Conservation (phyloP, 768 basidiomycete species). For the Pisolithus microcarpus region DNA sequence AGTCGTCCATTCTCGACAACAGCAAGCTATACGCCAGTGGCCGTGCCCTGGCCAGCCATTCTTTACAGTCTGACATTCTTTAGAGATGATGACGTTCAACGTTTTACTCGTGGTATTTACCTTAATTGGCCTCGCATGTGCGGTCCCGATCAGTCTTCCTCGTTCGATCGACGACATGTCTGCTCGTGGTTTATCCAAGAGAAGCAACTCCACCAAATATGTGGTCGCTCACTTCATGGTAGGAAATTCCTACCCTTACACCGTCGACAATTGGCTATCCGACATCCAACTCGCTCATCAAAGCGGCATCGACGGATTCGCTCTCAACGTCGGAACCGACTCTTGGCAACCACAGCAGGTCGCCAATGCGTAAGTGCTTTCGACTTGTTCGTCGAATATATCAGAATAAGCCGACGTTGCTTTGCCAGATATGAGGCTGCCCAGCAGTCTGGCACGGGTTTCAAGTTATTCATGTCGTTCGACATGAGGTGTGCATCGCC, state of each 20-base stretch:
- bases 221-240: conserved; percentile 55
- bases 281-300: conserved; percentile 50
- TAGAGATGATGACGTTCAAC: conserved; percentile 8
- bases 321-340: conserved; percentile 63
- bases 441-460: conserved; percentile 40
- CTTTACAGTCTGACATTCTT: conserved; percentile 3
- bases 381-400: background rate
- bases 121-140: conserved; percentile 1
- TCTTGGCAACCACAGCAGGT: conserved; percentile 57
- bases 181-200: conserved; percentile 3
- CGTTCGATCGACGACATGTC: background rate
- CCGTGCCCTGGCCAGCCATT: background rate
- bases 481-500: conserved; percentile 59
- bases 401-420: conserved; percentile 1
- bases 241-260: conserved; percentile 64
- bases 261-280: conserved; percentile 32
- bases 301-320: conserved; percentile 62
- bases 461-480: conserved; percentile 72
- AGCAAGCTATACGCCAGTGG: background rate
- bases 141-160: conserved; percentile 11
- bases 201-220: conserved; percentile 28
- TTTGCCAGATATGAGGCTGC: conserved; percentile 49
- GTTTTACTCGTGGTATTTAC: conserved; percentile 8
- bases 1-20: too few relatives aligned
- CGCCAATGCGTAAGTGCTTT: conserved; percentile 47